A percentile compares a stretch with the other conserved stretches of the same genome.
phyloP scores from a whole-genome alignment of 352 stramenopile species.

The Phytopythium boreale region DNA sequence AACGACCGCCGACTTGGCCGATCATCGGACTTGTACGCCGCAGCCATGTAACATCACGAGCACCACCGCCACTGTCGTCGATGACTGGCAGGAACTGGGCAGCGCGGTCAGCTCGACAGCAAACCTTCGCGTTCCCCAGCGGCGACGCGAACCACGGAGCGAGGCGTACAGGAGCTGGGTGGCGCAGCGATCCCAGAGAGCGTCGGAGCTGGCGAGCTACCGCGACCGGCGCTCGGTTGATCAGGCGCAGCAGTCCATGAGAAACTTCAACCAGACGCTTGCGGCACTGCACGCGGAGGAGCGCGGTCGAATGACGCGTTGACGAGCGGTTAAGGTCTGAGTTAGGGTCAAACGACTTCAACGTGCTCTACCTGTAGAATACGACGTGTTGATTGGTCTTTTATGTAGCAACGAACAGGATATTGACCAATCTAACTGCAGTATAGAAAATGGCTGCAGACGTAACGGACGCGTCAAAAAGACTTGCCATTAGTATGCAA shows the following conservation, averaged over 20 bases:
- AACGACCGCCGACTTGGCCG: too few species aligned
- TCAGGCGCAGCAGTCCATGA: conserved; percentile 1
- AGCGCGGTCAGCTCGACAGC: conserved; percentile 31
- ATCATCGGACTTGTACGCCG: not conserved
- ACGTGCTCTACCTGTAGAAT: not conserved
- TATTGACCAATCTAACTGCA: not conserved
- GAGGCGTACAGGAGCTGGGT: not conserved
- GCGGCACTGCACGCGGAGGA: not conserved
- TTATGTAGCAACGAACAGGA: too few species aligned
- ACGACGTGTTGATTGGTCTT: too few species aligned
- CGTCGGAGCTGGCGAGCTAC: not conserved
- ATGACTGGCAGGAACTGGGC: not conserved
- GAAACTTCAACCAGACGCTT: not conserved
- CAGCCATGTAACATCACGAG: not conserved
- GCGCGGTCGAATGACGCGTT: not conserved
- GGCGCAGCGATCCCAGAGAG: not conserved
- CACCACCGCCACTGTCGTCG: not conserved
- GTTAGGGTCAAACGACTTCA: not conserved
- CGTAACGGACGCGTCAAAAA: too few species aligned
- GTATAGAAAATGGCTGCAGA: not conserved
- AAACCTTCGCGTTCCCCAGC: conserved; percentile 22
- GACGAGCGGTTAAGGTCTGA: not conserved
- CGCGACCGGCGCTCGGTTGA: not conserved
- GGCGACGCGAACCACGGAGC: conserved; percentile 8
- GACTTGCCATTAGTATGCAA: too few species aligned